Base-by-base conservation (phyloP, 106 monocot genomes). In the Posidonia australis region DNA sequence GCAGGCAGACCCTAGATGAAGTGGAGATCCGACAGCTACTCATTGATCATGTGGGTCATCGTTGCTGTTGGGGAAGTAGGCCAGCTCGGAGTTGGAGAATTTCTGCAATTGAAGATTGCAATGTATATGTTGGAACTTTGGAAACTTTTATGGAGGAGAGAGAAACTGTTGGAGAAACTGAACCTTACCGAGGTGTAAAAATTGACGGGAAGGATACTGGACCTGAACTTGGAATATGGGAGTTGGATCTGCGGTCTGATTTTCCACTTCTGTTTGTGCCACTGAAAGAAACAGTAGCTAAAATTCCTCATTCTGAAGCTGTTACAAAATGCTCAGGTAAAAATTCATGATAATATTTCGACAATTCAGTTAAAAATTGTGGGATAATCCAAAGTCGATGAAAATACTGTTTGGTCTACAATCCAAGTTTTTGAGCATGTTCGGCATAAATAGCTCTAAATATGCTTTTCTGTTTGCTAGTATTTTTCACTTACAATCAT, bases 81-180 rank as follows among this genome's bases (percentile, higher is more conserved):
- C 94, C 94, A 57, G 94, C 94, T 43, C 70, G 86, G 52, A 79
- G 67, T 32, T 94, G 94, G 94, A 89, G 75, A 55, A 86, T 94
- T 36, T 54, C 54, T 63, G 73, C 86, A 5, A 67, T 94, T 74
- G 94, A 94, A 68, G 94, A 94, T 52, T 94, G 94, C 74, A 90
- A 94, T 72, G 86, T 94, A n/a, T 94, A 89, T 69, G 80, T 94
- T 23, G 94, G 94, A 54, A 89, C 82, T 19, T 41, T 94, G 19
- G 94, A 94, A 78, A 90, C 86, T 51, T 94, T 94, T 64, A 78
- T 94, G 27, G 94, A 94, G 71, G 89, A 86, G 64, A 89, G 94
- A 68, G 84, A 94, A 54, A 41, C 55, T 61, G 46, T 80, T 28
- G 72, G 9, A 43, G 82, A 80, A 73, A 90, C 48, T 45, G 80